Base-by-base conservation (phyloP, 805 yeast genomes). In the Wickerhamiella qilinensis region DNA sequence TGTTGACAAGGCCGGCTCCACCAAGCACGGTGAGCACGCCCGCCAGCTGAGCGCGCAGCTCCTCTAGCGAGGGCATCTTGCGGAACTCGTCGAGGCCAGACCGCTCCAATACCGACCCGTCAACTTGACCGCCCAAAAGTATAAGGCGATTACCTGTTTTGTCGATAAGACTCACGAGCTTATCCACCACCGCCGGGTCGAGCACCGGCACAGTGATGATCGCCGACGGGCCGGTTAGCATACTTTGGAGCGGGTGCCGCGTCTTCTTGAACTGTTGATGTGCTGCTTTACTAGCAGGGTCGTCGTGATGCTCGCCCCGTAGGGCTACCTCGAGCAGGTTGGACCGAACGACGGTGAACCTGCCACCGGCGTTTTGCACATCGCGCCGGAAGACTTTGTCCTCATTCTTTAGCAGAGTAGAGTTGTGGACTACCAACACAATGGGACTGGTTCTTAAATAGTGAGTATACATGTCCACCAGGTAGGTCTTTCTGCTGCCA, bases 221-320 rank as follows among this genome's bases (percentile, higher is more conserved):
- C 1, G 93, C 93, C 2, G 94, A 77, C 19, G 97, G 95, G 7
- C 97, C 97, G 43, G 63, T 62, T 42, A 91, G 67, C 38, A 85
- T 63, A 8, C 76, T 73, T 20, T 69, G 55, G 47, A 88, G 59
- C 14, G 94, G 93, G 56, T 83, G 93, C 20, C 56, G 54, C 39
- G 60, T 62, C 16, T 38, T 29, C 16, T 38, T 31, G 41, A 40
- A 58, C 36, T 57, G 62, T 25, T 53, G 43, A 38, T 66, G 53
- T 16, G 79, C 76, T 30, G 65, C 71, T 36, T 56, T 56, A 42
- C 71, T 64, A 30, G 93, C 77, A 2, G 97, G 96, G 55, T 86
- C 93, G 2, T 57, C 58, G 49, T 73, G 77, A 29, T 66, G 59
- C 30, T 77, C 70, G 5, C 82, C 79, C 52, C 83, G 70, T 45